Conservation (phyloP, 768 basidiomycete genomes). For the Amanita rubescens region DNA sequence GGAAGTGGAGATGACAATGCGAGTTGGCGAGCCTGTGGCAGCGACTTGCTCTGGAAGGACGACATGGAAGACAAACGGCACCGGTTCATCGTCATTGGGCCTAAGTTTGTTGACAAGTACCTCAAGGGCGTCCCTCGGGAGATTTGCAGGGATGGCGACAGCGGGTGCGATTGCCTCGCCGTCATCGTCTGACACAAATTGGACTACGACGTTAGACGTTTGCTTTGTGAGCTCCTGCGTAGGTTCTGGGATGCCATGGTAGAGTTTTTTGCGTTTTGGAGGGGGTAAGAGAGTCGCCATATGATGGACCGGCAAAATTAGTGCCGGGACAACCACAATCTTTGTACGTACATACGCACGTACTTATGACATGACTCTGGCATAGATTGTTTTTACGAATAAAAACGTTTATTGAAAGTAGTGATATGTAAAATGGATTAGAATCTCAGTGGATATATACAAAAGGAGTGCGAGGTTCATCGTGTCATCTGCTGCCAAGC, state of each 20-base stretch:
- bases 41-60: constrained; percentile 46
- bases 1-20: constrained; percentile 79
- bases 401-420: no score
- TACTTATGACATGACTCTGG: no score
- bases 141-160: constrained; percentile 83
- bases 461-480: no score
- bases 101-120: constrained; percentile 83
- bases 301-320: no score
- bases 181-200: constrained; percentile 89
- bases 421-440: no score
- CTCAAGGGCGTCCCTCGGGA: constrained; percentile 78
- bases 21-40: constrained; percentile 51
- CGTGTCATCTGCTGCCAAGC: no score
- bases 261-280: constrained; percentile 80
- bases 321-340: no score
- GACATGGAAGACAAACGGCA: constrained; percentile 90
- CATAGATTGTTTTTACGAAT: no score
- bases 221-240: constrained; percentile 36
- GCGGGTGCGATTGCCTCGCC: constrained; percentile 76
- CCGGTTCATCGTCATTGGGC: constrained; percentile 77
- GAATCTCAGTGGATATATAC: no score
- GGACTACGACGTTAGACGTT: constrained; percentile 66
- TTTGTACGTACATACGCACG: no score
- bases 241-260: constrained; percentile 67
- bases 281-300: constrained; percentile 89